phyloP scores from a whole-genome alignment of 2,329 filamentous ascomycete genomes.

The Pyricularia sp. region DNA sequence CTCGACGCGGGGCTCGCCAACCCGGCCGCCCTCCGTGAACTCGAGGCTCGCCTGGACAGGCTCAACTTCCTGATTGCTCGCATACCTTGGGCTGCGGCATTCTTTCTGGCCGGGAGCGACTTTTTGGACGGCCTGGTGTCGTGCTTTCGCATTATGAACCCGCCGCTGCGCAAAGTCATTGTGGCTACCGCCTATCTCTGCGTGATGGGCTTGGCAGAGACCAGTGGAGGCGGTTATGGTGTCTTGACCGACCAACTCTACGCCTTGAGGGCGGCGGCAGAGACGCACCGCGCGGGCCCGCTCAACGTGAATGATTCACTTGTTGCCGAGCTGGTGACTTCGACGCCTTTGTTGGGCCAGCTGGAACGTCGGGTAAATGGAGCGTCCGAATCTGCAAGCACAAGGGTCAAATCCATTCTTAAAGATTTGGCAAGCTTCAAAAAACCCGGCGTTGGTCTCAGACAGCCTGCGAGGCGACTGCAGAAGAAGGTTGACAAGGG shows the following conservation, averaged over 20 bases:
- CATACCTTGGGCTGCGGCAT: constrained; percentile 41
- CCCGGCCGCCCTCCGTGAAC: constrained; percentile 35
- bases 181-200: constrained; percentile 65
- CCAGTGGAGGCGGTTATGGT: constrained; percentile 55
- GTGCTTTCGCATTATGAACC: constrained; percentile 52
- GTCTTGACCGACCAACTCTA: constrained; percentile 75
- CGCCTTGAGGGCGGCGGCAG: constrained; percentile 58
- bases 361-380: constrained; percentile 39
- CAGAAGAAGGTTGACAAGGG: constrained; percentile 52
- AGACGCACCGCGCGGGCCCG: constrained; percentile 44
- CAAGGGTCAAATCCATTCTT: constrained; percentile 47
- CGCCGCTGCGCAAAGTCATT: constrained; percentile 51
- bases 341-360: constrained; percentile 59
- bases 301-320: constrained; percentile 53
- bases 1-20: constrained; percentile 46
- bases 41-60: constrained; percentile 40
- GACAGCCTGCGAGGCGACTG: constrained; percentile 33
- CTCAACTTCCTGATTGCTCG: constrained; percentile 52
- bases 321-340: constrained; percentile 69
- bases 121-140: constrained; percentile 64
- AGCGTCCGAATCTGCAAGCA: constrained; percentile 28
- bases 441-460: constrained; percentile 36
- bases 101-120: constrained; percentile 75
- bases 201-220: constrained; percentile 55
- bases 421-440: constrained; percentile 46